A percentile compares a stretch with the other conserved stretches of the same genome.
Conservation (phyloP, 805 yeast species). For the Jamesozyma gamospora region DNA sequence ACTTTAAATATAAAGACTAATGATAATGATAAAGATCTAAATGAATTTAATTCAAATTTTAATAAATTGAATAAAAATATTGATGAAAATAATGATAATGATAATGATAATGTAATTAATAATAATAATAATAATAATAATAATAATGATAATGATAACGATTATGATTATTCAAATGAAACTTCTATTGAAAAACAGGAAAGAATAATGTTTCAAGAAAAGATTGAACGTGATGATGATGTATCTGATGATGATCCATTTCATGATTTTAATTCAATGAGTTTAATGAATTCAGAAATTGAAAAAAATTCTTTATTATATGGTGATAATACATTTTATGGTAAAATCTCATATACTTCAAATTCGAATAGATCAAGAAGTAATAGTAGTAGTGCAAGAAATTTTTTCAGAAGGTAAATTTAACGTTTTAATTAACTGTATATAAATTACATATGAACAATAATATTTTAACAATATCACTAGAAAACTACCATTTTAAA, state of each 20-base stretch:
- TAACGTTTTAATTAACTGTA: too few relatives aligned
- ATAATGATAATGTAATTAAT: too few relatives aligned
- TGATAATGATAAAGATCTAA: neutral
- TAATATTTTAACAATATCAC: too few relatives aligned
- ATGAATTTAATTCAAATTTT: neutral
- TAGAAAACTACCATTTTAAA: too few relatives aligned
- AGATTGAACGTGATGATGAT: slow-evolving; percentile 28
- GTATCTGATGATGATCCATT: slow-evolving; percentile 59
- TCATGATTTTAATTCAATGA: slow-evolving; percentile 74
- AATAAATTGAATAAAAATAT: neutral
- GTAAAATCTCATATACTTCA: slow-evolving; percentile 33
- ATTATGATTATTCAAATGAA: neutral
- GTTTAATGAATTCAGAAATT: slow-evolving; percentile 55
- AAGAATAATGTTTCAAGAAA: slow-evolving; percentile 25
- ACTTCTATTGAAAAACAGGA: slow-evolving; percentile 12
- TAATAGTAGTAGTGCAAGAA: slow-evolving; percentile 24
- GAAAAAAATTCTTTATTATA: slow-evolving; percentile 45
- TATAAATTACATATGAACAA: too few relatives aligned
- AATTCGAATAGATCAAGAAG: slow-evolving; percentile 30
- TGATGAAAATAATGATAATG: neutral
- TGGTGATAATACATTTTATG: slow-evolving; percentile 35
- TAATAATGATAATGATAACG: neutral
- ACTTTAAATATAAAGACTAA: neutral
- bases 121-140: neutral
- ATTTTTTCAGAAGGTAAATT: slow-evolving; percentile 26